A percentile compares a stretch with the other conserved stretches of the same genome.
These are phyloP conservation scores for Aspergillus affinis DNA, from an alignment of 495 filamentous ascomycete genomes.

Conservation along the genomic window DNA sequence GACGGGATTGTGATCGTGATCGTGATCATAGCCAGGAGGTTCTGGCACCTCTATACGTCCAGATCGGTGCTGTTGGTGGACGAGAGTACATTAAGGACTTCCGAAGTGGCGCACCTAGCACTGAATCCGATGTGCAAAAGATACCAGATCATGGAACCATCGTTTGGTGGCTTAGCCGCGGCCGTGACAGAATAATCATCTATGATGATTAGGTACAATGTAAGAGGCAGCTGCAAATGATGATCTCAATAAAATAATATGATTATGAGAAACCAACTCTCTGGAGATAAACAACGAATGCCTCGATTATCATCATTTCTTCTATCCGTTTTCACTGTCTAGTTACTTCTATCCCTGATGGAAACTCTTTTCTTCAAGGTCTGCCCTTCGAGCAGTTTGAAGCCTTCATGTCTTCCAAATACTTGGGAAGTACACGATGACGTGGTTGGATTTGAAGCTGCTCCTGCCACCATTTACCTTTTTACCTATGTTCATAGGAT, in stretches of 20 bases:
- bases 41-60: slow-evolving; percentile 4
- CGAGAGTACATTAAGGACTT: slow-evolving; percentile 15
- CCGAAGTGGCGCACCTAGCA: background rate
- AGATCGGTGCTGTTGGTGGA: slow-evolving; percentile 3
- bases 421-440: background rate
- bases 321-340: too few relatives aligned
- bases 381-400: background rate
- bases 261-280: too few relatives aligned
- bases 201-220: slow-evolving; percentile 7
- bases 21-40: slow-evolving; percentile 8
- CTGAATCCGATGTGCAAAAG: background rate
- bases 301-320: too few relatives aligned
- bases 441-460: too few relatives aligned
- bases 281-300: too few relatives aligned
- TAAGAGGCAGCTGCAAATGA: too few relatives aligned
- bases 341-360: too few relatives aligned
- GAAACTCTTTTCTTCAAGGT: too few relatives aligned
- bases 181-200: slow-evolving; percentile 10
- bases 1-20: slow-evolving; percentile 15
- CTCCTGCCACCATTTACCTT: too few relatives aligned
- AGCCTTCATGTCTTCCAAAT: background rate
- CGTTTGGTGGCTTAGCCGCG: slow-evolving; percentile 12
- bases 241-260: too few relatives aligned
- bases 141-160: slow-evolving; percentile 11
- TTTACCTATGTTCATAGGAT: too few relatives aligned